Base-by-base conservation (phyloP, 345 rosid species). In the Eucalyptus albens region DNA sequence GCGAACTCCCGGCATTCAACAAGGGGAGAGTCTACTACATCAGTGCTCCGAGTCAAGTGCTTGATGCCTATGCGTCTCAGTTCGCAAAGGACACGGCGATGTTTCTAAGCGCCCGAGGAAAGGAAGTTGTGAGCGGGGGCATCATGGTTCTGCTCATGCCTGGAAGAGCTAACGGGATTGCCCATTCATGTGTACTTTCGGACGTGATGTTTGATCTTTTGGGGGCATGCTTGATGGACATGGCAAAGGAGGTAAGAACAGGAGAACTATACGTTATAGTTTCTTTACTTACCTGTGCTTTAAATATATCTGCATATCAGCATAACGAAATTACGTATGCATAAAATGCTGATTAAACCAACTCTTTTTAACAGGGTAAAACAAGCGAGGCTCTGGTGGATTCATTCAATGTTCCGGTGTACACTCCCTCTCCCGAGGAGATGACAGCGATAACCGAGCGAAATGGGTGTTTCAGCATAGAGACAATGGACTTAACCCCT, bases 1-100 rank as follows among this genome's bases (percentile, higher is more conserved):
- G 86, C 80, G 86, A 90, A 60, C 49, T 93, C 94, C 90, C 90
- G n/a, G 93, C 94, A 2, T 94, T 90, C 92, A 93, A 94, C 89
- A 93, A 91, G 83, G 94, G 94, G 50, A 92, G 92, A 67, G 90
- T 93, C 89, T 91, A 93, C 44, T 93, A 92, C 88, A 33, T 90
- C 29, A 72, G 59, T 89, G 92, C 93, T 9, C 40, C 86, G 4
- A 81, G 90, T 6, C 93, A 93, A 86, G 94, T 93, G 26, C 89
- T 60, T 21, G 90, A 90, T 81, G 94, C 93, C 29, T 93, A 94
- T 86, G 86, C 50, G 21, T 80, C 88, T 15, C 94, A 92, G 89
- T 93, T 93, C 87, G 90, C 91, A 37, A 87, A 90, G 90, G 94
- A 94, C 80, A 90, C 92, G 90, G 93, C 83, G 72, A 89, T 15